Conservation (phyloP, 1,284 basidiomycete species). For the Pascua guehoae region DNA sequence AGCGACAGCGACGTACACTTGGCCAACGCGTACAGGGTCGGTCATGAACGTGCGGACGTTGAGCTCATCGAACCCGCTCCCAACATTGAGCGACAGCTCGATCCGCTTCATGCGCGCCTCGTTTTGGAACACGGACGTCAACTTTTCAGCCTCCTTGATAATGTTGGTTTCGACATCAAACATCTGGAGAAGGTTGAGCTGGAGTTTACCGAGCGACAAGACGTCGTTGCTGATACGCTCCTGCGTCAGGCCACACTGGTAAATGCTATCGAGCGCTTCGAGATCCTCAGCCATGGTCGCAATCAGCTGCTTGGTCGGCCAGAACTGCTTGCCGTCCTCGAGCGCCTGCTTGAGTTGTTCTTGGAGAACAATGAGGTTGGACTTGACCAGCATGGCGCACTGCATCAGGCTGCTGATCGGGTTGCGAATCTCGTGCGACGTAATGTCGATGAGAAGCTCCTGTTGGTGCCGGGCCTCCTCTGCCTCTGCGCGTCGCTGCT, state of each 20-base stretch:
- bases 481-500: slow-evolving; percentile 42
- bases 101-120: slow-evolving; percentile 42
- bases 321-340: not conserved
- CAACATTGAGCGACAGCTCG: slow-evolving; percentile 7
- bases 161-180: slow-evolving; percentile 32
- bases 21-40: slow-evolving; percentile 28
- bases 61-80: slow-evolving; percentile 4
- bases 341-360: slow-evolving; percentile 28
- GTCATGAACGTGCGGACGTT: slow-evolving; percentile 17
- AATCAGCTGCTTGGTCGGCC: slow-evolving; percentile 16
- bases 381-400: slow-evolving; percentile 45
- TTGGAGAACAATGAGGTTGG: slow-evolving; percentile 34
- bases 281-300: slow-evolving; percentile 16
- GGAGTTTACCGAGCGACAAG: slow-evolving; percentile 44
- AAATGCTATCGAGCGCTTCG: slow-evolving; percentile 22
- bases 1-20: slow-evolving; percentile 13
- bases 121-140: slow-evolving; percentile 38
- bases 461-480: slow-evolving; percentile 46
- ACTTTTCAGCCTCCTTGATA: slow-evolving; percentile 26
- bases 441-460: slow-evolving; percentile 48
- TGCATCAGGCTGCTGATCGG: slow-evolving; percentile 22
- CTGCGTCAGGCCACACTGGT: slow-evolving; percentile 39
- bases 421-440: slow-evolving; percentile 43
- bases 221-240: slow-evolving; percentile 48
- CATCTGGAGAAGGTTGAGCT: slow-evolving; percentile 29